These are phyloP conservation scores for Tetradesmus obliquus DNA, from an alignment of 139 green algal species.

Conservation along the genomic window DNA sequence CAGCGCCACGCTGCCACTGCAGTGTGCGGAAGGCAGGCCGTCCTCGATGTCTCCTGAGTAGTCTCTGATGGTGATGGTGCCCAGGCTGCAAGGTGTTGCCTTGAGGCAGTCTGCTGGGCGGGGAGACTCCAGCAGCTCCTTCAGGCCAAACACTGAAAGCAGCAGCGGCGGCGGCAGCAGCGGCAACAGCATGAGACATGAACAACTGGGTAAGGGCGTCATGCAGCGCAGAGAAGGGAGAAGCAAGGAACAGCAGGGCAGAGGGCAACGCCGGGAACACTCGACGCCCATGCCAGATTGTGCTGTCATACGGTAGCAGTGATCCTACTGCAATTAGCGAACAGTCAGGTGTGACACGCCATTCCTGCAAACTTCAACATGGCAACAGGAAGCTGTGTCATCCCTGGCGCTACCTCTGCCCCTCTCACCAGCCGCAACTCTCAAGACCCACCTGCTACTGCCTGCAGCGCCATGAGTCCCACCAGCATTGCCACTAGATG, in stretches of 20 bases:
- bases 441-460: background rate
- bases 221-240: background rate
- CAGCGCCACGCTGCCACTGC: conserved; percentile 11
- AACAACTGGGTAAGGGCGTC: background rate
- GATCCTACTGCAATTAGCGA: background rate
- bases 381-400: background rate
- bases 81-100: background rate
- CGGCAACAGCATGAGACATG: background rate
- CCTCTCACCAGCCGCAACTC: background rate
- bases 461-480: background rate
- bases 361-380: background rate
- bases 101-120: conserved; percentile 31
- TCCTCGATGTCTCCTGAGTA: conserved; percentile 37
- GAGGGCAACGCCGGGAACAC: no score
- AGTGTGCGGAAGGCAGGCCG: conserved; percentile 29
- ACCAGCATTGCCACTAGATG: conserved; percentile 10
- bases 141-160: conserved; percentile 14
- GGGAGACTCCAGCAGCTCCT: conserved; percentile 36
- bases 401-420: background rate
- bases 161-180: background rate
- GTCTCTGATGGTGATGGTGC: conserved; percentile 15
- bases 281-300: no score
- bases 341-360: background rate
- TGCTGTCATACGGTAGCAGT: background rate
- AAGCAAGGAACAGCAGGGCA: no score